Conservation (phyloP, 2,329 filamentous ascomycete species). For the Diaporthe sp. region DNA sequence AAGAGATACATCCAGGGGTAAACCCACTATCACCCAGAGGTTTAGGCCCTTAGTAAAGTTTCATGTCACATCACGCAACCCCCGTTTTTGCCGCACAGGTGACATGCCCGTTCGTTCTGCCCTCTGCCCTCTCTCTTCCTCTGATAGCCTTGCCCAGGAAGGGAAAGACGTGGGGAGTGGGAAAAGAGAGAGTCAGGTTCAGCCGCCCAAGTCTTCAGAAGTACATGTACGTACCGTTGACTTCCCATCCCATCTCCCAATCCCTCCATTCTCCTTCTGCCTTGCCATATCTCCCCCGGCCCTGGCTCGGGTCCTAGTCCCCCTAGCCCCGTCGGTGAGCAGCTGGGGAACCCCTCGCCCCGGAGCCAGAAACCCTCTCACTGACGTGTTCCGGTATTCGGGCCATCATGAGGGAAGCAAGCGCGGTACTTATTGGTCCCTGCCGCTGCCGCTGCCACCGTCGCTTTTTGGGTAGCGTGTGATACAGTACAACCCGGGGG, state of each 20-base stretch:
- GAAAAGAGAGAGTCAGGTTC: neutral
- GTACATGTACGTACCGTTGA: neutral
- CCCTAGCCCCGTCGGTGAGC: neutral
- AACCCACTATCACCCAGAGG: slow-evolving; percentile 25
- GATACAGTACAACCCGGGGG: neutral
- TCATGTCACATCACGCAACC: slow-evolving; percentile 34
- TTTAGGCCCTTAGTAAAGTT: slow-evolving; percentile 36
- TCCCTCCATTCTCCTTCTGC: neutral
- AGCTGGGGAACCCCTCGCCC: neutral
- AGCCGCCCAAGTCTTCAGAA: neutral
- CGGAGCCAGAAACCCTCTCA: neutral
- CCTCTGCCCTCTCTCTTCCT: neutral
- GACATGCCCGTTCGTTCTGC: slow-evolving; percentile 1
- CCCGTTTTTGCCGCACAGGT: slow-evolving; percentile 4
- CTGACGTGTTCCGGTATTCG: slow-evolving; percentile 15
- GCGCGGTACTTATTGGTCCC: neutral
- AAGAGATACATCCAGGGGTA: slow-evolving; percentile 30
- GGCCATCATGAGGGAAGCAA: neutral
- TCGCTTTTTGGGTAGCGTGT: neutral
- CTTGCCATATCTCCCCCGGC: neutral
- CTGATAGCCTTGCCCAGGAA: neutral
- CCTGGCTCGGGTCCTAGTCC: neutral
- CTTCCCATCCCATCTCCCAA: slow-evolving; percentile 2
- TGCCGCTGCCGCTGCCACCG: neutral
- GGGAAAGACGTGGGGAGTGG: neutral